phyloP scores from a whole-genome alignment of 225 moss, liverwort and hornwort species.

The Straminergon stramineum region DNA sequence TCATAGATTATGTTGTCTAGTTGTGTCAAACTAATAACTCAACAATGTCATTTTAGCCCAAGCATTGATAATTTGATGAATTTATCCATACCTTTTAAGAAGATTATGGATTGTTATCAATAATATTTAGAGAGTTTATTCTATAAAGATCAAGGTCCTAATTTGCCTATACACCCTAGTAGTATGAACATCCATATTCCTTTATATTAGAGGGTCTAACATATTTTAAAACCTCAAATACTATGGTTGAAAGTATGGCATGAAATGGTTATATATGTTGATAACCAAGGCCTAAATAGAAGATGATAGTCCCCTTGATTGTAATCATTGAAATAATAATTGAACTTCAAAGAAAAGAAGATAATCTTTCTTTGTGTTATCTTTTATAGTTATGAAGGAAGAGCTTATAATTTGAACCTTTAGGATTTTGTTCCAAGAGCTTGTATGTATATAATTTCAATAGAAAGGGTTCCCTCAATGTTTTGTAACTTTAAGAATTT shows the following conservation, averaged over 20 bases:
- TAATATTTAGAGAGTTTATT: neutral
- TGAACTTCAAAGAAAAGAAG: neutral
- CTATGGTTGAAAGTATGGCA: neutral
- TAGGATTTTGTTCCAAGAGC: neutral
- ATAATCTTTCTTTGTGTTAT: neutral
- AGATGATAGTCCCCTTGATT: neutral
- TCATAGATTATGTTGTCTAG: neutral
- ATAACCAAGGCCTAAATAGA: neutral
- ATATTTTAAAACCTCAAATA: neutral
- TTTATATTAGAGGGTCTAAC: neutral
- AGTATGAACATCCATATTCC: too few species aligned
- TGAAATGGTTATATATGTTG: neutral
- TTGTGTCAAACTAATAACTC: fast-evolving
- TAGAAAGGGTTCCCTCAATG: fast-evolving
- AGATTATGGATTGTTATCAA: neutral
- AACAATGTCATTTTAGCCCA: neutral
- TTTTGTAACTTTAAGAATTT: neutral
- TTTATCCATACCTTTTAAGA: fast-evolving
- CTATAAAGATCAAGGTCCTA: too few species aligned
- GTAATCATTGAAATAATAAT: too few species aligned
- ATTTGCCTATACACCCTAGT: neutral
- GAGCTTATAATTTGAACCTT: neutral
- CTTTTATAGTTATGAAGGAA: fast-evolving
- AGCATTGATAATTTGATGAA: too few species aligned
- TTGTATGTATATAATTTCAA: neutral